phyloP scores from a whole-genome alignment of 345 rosid genomes.

The Carallia brachiata region DNA sequence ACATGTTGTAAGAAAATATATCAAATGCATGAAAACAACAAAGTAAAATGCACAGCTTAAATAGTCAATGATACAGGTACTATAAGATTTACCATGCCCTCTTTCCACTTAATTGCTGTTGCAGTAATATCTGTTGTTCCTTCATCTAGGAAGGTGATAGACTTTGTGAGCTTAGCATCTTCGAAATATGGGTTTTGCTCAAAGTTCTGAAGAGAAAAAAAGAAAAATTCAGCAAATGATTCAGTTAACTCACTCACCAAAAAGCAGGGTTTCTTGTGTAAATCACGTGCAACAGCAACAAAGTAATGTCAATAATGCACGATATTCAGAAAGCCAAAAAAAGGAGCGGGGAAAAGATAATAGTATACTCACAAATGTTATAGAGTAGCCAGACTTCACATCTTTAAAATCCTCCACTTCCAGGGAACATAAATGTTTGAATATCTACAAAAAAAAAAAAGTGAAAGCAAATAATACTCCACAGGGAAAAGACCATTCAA shows the following conservation, averaged over 20 bases:
- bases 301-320: slow-evolving; percentile 1
- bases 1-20: neutral
- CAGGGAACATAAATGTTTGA: slow-evolving; percentile 60
- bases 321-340: neutral
- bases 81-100: slow-evolving; percentile 59
- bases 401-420: slow-evolving; percentile 91
- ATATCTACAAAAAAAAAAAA: slow-evolving; percentile 43
- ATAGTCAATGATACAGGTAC: too few species aligned
- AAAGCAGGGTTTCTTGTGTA: neutral
- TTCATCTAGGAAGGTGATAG: slow-evolving; percentile 80
- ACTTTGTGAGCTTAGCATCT: slow-evolving; percentile 72
- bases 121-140: slow-evolving; percentile 74
- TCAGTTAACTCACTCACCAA: neutral
- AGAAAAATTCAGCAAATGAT: neutral
- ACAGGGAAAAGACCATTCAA: neutral
- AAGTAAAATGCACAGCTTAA: neutral
- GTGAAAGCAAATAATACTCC: neutral
- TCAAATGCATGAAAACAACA: neutral
- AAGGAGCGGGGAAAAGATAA: slow-evolving; percentile 1
- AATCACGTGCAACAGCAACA: neutral
- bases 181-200: slow-evolving; percentile 81
- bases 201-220: slow-evolving; percentile 53
- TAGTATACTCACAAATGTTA: slow-evolving; percentile 66
- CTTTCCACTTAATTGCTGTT: slow-evolving; percentile 87
- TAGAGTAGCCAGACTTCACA: slow-evolving; percentile 84